phyloP scores from a whole-genome alignment of 2,329 filamentous ascomycete genomes.

The Orbilia oligospora region DNA sequence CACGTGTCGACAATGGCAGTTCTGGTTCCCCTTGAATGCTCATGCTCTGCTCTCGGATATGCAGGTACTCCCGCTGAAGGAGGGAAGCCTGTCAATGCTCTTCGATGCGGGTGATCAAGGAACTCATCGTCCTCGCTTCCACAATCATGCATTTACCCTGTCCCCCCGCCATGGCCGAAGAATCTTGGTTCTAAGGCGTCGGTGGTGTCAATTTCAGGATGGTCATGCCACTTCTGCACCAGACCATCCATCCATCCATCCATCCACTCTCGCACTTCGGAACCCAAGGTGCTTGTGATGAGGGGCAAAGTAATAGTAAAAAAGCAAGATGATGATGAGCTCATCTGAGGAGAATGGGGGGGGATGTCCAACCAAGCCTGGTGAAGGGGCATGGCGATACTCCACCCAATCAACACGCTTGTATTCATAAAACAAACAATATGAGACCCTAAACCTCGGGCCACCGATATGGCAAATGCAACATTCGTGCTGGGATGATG shows the following conservation, averaged over 20 bases:
- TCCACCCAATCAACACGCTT: slow-evolving; percentile 58
- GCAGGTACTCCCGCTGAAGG: slow-evolving; percentile 29
- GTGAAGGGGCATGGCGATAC: slow-evolving; percentile 13
- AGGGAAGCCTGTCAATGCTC: slow-evolving; percentile 19
- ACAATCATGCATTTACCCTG: slow-evolving; percentile 1
- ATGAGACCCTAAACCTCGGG: slow-evolving; percentile 5
- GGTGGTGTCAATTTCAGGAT: slow-evolving; percentile 9
- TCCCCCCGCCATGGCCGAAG: not conserved
- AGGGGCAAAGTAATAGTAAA: slow-evolving; percentile 23
- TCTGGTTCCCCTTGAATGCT: slow-evolving; percentile 23
- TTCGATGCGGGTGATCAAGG: slow-evolving; percentile 14
- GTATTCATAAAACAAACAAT: slow-evolving; percentile 51
- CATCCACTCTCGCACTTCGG: slow-evolving; percentile 48
- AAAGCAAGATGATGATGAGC: slow-evolving; percentile 42
- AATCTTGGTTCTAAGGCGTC: not conserved
- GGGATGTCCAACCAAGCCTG: not conserved
- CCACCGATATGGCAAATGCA: not conserved
- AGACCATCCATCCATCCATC: slow-evolving; percentile 11
- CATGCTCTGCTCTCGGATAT: slow-evolving; percentile 49
- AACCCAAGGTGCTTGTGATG: slow-evolving; percentile 21
- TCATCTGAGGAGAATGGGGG: slow-evolving; percentile 10
- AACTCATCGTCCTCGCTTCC: slow-evolving; percentile 31
- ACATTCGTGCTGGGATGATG: not conserved
- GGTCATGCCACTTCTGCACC: slow-evolving; percentile 50
- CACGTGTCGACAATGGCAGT: slow-evolving; percentile 36